These are phyloP conservation scores for Adiantum capillusveneris DNA, from an alignment of 75 land plant genomes.

Conservation along the genomic window DNA sequence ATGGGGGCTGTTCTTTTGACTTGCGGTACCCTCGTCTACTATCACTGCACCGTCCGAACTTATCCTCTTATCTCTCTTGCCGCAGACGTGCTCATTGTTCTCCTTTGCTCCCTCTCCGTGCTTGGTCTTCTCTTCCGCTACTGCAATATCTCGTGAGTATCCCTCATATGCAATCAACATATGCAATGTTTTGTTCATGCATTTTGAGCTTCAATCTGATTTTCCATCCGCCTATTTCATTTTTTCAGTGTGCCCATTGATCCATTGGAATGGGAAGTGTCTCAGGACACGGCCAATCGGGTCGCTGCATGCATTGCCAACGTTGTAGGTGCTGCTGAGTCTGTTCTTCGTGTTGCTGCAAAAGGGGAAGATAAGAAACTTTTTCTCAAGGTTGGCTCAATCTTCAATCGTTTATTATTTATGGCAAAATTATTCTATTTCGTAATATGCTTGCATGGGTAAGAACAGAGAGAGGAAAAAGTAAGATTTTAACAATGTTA, in stretches of 20 bases:
- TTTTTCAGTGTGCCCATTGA: conserved; percentile 70
- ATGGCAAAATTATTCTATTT: no score
- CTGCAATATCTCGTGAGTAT: conserved; percentile 60
- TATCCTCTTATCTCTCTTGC: conserved; percentile 59
- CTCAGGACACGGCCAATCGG: conserved; percentile 75
- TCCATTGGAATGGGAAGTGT: conserved; percentile 94
- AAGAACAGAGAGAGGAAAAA: no score
- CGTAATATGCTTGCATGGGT: no score
- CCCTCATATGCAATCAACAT: background rate
- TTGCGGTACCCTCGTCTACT: conserved; percentile 73
- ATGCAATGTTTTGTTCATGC: no score
- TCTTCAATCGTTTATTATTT: no score
- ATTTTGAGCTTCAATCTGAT: no score
- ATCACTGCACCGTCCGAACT: conserved; percentile 68
- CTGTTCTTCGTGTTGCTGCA: conserved; percentile 92
- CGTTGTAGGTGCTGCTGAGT: conserved; percentile 86
- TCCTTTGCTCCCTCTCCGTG: conserved; percentile 82
- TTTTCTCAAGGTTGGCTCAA: conserved; percentile 61
- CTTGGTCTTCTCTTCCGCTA: conserved; percentile 92
- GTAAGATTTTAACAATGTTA: no score
- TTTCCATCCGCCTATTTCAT: no score
- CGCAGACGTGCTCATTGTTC: conserved; percentile 80
- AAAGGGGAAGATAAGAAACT: conserved; percentile 86
- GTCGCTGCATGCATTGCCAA: conserved; percentile 83
- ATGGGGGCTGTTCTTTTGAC: conserved; percentile 45